A percentile compares a stretch with the other conserved stretches of the same genome.
These are phyloP conservation scores for Lichina pygmaea DNA, from an alignment of 495 filamentous ascomycete species.

Conservation along the genomic window DNA sequence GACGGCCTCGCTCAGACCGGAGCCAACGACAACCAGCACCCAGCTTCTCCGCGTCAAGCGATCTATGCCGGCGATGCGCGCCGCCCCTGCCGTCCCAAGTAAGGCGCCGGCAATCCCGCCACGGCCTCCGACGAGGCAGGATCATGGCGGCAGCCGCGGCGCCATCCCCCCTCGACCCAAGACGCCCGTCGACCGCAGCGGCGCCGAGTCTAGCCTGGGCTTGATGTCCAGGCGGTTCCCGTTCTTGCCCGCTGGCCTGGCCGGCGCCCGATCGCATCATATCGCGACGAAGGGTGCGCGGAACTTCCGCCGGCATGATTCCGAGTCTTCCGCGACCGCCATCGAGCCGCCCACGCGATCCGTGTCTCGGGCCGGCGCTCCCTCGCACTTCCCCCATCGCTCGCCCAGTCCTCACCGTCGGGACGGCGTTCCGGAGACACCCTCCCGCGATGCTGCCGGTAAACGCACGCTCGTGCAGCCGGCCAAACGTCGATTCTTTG, in stretches of 20 bases:
- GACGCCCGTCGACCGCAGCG: conserved; percentile 34
- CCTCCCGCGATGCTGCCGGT: conserved; percentile 26
- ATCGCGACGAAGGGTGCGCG: conserved; percentile 41
- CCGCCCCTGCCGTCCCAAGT: conserved; percentile 13
- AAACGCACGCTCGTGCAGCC: conserved; percentile 51
- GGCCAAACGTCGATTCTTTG: conserved; percentile 49
- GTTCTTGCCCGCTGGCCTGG: conserved; percentile 31
- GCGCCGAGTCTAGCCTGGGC: background rate
- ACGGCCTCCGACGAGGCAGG: conserved; percentile 19
- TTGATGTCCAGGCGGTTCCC: background rate
- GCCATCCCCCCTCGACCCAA: conserved; percentile 30
- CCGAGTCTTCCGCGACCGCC: conserved; percentile 27
- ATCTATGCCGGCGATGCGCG: conserved; percentile 59
- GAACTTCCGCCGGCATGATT: conserved; percentile 46
- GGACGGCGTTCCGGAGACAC: conserved; percentile 19
- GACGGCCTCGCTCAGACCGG: conserved; percentile 20
- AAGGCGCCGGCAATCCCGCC: conserved; percentile 4
- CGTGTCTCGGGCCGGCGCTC: conserved; percentile 21
- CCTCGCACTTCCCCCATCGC: conserved; percentile 22
- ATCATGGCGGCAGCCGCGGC: conserved; percentile 14
- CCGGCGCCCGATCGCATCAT: conserved; percentile 55
- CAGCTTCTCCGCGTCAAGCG: conserved; percentile 64
- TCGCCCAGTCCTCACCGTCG: conserved; percentile 28
- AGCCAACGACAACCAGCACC: conserved; percentile 40
- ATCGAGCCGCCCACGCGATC: conserved; percentile 15